Conservation (phyloP, 1,139 yeast genomes). For the Suhomyces choctaworum region DNA sequence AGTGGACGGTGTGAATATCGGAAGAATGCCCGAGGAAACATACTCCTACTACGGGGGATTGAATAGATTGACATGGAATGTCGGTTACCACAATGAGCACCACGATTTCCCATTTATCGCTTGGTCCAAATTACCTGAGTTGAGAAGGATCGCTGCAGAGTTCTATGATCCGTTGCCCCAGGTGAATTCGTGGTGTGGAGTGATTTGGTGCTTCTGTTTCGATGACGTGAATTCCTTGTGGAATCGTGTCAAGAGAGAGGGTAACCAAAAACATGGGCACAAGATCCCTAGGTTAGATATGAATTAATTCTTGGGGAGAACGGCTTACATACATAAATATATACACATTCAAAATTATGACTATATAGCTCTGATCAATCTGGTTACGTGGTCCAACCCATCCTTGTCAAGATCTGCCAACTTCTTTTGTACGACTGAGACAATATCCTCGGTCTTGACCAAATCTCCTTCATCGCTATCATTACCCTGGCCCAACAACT, state of each 20-base stretch:
- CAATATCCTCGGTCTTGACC: conserved; percentile 60
- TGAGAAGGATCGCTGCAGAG: conserved; percentile 70
- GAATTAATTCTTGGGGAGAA: not conserved
- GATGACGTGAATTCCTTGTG: conserved; percentile 69
- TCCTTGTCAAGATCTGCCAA: conserved; percentile 44
- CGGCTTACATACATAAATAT: not conserved
- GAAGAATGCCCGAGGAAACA: conserved; percentile 66
- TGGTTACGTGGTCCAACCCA: conserved; percentile 58
- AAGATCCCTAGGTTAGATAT: conserved; percentile 23
- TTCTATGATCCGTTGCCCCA: conserved; percentile 80
- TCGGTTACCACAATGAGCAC: conserved; percentile 92
- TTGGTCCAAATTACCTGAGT: conserved; percentile 75
- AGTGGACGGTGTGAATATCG: conserved; percentile 25
- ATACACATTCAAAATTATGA: not conserved
- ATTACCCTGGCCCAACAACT: conserved; percentile 84
- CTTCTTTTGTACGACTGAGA: conserved; percentile 54
- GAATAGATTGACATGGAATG: conserved; percentile 82
- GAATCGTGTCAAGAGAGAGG: conserved; percentile 74
- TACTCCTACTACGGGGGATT: conserved; percentile 85
- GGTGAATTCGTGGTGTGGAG: conserved; percentile 78
- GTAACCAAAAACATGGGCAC: conserved; percentile 41
- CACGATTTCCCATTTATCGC: conserved; percentile 94
- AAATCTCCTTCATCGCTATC: conserved; percentile 87
- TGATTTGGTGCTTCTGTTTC: conserved; percentile 68
- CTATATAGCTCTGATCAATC: conserved; percentile 55